Evolutionary conservation across 805 yeast genomes (phyloP).

Genomic region (Ogataea ganodermae): DNA sequence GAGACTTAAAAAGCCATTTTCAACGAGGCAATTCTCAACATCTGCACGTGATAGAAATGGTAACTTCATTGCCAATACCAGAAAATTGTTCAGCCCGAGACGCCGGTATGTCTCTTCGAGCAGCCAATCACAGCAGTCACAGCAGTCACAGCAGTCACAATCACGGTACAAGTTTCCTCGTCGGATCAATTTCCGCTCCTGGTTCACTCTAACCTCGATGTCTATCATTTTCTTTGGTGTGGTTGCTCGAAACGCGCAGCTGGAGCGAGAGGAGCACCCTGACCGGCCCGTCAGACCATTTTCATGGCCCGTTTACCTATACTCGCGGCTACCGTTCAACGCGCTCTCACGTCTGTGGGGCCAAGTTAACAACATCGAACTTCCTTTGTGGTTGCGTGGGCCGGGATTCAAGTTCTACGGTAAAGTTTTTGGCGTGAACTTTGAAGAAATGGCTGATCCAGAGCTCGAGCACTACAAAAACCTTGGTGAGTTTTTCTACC

Average conservation of each 20-base stretch:
- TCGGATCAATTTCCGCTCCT: conserved; percentile 32
- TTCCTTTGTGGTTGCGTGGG: conserved; percentile 86
- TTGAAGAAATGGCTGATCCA: conserved; percentile 85
- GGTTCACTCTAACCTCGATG: conserved; percentile 58
- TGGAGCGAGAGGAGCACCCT: conserved; percentile 31
- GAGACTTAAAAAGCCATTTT: conserved; percentile 22
- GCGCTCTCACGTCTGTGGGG: conserved; percentile 96
- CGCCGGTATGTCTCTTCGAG: conserved; percentile 15
- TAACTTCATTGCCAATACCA: conserved; percentile 29
- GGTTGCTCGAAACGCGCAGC: conserved; percentile 41
- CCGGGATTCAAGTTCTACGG: conserved; percentile 83
- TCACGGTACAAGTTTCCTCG: conserved; percentile 11
- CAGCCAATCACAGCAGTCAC: conserved; percentile 7
- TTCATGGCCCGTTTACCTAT: conserved; percentile 88
- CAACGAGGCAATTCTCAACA: conserved; percentile 10
- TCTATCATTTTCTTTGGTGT: conserved; percentile 56
- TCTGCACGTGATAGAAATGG: conserved; percentile 13
- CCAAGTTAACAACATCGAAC: conserved; percentile 71
- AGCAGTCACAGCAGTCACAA: conserved; percentile 1
- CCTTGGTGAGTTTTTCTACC: conserved; percentile 87
- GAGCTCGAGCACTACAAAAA: conserved; percentile 75
- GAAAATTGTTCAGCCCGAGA: conserved; percentile 26
- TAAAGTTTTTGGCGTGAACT: conserved; percentile 78
- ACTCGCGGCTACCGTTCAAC: conserved; percentile 86
- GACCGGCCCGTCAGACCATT: conserved; percentile 51